These are phyloP conservation scores for Fusarium liriodendri DNA, from an alignment of 2,329 filamentous ascomycete genomes.

Conservation along the genomic window DNA sequence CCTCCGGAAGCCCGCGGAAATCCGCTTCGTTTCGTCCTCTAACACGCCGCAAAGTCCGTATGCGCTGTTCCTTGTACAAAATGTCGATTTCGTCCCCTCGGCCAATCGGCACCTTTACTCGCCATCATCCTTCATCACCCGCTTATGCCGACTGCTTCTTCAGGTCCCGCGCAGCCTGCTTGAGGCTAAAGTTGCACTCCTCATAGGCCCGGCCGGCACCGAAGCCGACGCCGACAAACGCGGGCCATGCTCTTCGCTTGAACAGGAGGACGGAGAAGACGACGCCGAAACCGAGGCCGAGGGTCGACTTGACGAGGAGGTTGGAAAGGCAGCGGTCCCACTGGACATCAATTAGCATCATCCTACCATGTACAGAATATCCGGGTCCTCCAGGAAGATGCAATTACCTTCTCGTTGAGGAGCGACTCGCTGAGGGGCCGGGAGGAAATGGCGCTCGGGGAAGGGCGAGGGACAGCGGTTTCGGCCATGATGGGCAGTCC, in stretches of 20 bases:
- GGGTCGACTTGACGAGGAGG: conserved; percentile 93
- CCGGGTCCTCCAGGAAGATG: neutral
- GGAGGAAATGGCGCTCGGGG: conserved; percentile 74
- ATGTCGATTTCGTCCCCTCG: conserved; percentile 10
- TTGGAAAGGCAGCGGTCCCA: conserved; percentile 99
- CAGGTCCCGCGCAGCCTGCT: conserved; percentile 69
- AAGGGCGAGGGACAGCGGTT: conserved; percentile 58
- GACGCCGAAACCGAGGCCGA: conserved; percentile 96
- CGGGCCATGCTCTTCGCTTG: conserved; percentile 97
- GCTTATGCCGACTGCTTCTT: conserved; percentile 61
- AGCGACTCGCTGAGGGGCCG: conserved; percentile 97
- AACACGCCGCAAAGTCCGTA: conserved; percentile 43
- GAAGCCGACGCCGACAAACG: conserved; percentile 94
- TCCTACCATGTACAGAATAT: neutral
- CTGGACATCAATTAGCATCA: conserved; percentile 59
- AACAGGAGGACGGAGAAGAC: conserved; percentile 99
- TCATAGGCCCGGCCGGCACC: conserved; percentile 97
- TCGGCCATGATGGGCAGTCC: conserved; percentile 62
- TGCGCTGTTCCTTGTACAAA: conserved; percentile 36
- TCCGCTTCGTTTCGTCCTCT: conserved; percentile 31
- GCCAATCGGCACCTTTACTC: neutral
- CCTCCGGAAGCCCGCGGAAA: conserved; percentile 36
- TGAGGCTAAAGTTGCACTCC: conserved; percentile 90
- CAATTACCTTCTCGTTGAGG: conserved; percentile 94
- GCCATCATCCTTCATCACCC: neutral